Evolutionary conservation across 2,329 filamentous ascomycete genomes (phyloP), one percentile per base, ranked within the genome.

Genomic region (Dichotomopilus funicola): DNA sequence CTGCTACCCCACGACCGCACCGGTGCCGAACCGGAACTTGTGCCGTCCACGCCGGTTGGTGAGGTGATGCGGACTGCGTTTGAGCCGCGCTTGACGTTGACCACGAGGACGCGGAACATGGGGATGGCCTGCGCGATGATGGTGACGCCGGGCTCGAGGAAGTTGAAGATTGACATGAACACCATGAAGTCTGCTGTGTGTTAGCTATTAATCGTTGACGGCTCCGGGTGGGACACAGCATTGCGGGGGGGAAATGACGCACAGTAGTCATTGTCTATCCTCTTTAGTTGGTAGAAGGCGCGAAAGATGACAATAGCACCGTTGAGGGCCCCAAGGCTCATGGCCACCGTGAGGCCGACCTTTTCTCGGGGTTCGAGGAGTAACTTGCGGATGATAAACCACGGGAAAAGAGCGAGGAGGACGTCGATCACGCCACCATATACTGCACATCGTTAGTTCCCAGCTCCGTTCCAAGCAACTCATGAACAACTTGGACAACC

Each of bases 291-390:
- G 37, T 41, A 53, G 27, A 58, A 58, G 7, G 56, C 41, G 10
- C 56, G 56, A 37, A 58, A 47, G 37, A 58, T 53, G 13, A 58
- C 56, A 8, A 58, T 40, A 27, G 33, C 43, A 19, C 56, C 56
- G 1, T 49, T 59, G 12, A 61, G 47, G n/a, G 55, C 56, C 10
- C 73, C 73, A 3, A 75, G 61, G 49, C 73, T 75, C 38, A 76
- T 68, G 55, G 72, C 72, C n/a, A 65, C 54, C 0, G 71, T 68
- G 4, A 76, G 71, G 6, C 72, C 68, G 27, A 74, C 64, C 62
- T 75, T 76, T 48, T 76, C 73, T 12, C 70, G 68, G 11, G 61
- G 68, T 13, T 71, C 70, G 69, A 77, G 75, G 48, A 73, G 71
- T n/a, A 75, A 58, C 0, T 69, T 66, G 67, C 73, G 74, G 35